These are phyloP conservation scores for Herpetomonas muscarum DNA, from an alignment of 208 protist species.

Conservation along the genomic window DNA sequence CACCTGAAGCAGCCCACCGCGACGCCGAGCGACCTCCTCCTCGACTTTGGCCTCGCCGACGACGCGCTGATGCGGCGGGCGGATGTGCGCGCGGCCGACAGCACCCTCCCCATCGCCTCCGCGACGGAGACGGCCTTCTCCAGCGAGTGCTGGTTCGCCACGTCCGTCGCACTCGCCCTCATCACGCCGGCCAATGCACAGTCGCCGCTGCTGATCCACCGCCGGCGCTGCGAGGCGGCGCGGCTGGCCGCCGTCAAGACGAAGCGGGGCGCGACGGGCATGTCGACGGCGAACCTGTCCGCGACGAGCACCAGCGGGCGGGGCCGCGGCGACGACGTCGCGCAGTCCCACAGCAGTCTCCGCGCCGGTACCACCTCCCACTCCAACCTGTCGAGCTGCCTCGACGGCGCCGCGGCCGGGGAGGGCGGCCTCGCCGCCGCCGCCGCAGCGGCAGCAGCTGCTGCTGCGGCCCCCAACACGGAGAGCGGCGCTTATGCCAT, in stretches of 20 bases:
- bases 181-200: slow-evolving; percentile 10
- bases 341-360: no score
- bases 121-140: background rate
- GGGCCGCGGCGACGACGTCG: no score
- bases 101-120: background rate
- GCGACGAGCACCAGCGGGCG: no score
- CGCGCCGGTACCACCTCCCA: no score
- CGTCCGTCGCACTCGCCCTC: slow-evolving; percentile 43
- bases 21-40: slow-evolving; percentile 53
- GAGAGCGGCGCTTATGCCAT: slow-evolving; percentile 40
- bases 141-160: slow-evolving; percentile 53
- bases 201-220: background rate
- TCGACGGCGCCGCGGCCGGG: no score
- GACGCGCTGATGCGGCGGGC: background rate
- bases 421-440: background rate
- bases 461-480: background rate
- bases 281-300: no score
- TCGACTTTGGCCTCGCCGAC: slow-evolving; percentile 39
- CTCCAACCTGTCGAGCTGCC: no score
- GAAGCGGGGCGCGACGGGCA: no score
- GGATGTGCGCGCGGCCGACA: background rate
- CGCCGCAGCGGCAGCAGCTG: background rate
- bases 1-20: slow-evolving; percentile 55
- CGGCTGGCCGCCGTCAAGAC: background rate
- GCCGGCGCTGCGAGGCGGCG: background rate